Conservation (phyloP, 495 filamentous ascomycete species). For the Letharia columbiana region DNA sequence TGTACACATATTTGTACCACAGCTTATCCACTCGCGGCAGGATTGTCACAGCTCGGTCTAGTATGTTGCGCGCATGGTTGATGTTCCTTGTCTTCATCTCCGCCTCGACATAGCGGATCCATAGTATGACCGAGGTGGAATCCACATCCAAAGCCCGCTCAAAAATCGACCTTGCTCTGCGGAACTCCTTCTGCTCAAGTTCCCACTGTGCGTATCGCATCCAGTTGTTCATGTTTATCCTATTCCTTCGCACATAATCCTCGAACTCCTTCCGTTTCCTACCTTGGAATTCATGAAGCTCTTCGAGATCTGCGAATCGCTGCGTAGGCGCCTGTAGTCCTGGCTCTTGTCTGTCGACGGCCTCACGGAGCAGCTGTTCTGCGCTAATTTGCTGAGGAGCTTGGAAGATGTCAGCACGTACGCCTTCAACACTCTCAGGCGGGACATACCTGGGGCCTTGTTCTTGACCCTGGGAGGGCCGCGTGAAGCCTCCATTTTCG, state of each 20-base stretch:
- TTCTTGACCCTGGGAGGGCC: constrained; percentile 96
- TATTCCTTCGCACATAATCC: constrained; percentile 91
- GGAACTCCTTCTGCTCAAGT: constrained; percentile 95
- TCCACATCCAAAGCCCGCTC: constrained; percentile 92
- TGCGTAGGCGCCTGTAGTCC: constrained; percentile 84
- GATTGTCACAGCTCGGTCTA: constrained; percentile 91
- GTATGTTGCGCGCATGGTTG: constrained; percentile 89
- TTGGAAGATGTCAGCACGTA: constrained; percentile 6
- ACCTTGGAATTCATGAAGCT: constrained; percentile 95
- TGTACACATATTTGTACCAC: constrained; percentile 98
- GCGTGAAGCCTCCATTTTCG: constrained; percentile 78
- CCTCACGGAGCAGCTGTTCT: constrained; percentile 95
- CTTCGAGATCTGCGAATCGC: constrained; percentile 91
- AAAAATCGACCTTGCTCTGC: constrained; percentile 91
- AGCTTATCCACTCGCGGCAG: constrained; percentile 87
- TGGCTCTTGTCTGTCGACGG: constrained; percentile 92
- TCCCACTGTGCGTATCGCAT: constrained; percentile 97
- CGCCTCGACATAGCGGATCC: constrained; percentile 86
- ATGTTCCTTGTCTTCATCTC: constrained; percentile 97
- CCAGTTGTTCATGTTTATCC: constrained; percentile 98
- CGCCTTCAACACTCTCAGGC: constrained; percentile 13
- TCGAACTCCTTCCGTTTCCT: constrained; percentile 95
- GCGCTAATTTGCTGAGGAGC: constrained; percentile 84
- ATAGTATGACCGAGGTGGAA: constrained; percentile 70
- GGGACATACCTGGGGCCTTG: constrained; percentile 57